phyloP scores from a whole-genome alignment of 148 eudicot species.

The Rhododendron kiyosumense region DNA sequence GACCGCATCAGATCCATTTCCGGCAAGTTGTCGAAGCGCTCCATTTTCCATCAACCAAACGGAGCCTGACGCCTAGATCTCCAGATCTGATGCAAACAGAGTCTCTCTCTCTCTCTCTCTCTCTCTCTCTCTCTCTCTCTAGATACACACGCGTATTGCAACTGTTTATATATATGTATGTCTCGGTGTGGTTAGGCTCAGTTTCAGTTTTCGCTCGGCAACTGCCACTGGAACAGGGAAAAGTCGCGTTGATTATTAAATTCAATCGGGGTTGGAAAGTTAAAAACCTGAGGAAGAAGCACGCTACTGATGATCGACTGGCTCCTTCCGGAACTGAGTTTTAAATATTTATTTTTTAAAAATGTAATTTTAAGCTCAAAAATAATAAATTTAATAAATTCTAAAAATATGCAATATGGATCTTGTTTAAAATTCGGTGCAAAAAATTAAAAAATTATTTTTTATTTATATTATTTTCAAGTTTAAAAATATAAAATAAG shows the following conservation, averaged over 20 bases:
- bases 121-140: not conserved
- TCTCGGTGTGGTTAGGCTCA: not conserved
- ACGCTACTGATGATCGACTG: not conserved
- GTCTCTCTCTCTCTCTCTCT: not conserved
- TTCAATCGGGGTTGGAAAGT: not conserved
- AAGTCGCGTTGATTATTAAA: not conserved
- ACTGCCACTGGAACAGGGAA: not conserved
- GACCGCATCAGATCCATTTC: constrained; percentile 99
- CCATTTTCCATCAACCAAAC: constrained; percentile 60
- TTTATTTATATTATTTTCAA: no score
- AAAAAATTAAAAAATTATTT: no score
- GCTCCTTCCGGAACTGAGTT: no score
- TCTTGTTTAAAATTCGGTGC: no score
- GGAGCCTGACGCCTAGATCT: not conserved
- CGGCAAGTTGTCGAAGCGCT: constrained; percentile 60
- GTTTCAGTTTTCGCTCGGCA: not conserved
- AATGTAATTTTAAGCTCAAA: no score
- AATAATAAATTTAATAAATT: no score
- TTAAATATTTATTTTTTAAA: no score
- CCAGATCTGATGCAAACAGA: not conserved
- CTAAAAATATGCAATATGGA: no score
- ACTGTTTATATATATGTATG: not conserved
- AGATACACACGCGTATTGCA: not conserved
- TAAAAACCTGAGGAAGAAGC: not conserved
- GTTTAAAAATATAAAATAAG: no score